Evolutionary conservation across 2,329 filamentous ascomycete genomes (phyloP).

Genomic region (Septoria linicola): DNA sequence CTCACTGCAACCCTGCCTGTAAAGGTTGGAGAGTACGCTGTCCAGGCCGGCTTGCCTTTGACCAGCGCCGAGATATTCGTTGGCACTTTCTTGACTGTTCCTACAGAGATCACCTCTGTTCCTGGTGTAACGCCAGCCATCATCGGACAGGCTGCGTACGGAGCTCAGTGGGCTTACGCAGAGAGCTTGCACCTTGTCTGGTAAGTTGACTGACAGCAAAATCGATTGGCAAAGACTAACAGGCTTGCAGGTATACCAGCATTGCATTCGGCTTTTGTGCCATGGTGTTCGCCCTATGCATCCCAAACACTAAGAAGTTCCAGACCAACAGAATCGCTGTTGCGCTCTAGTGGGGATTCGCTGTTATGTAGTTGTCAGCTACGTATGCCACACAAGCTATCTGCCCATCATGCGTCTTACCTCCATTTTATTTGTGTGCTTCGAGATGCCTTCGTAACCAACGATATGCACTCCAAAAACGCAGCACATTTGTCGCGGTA

Average conservation of each 20-base stretch:
- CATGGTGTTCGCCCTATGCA: slow-evolving; percentile 24
- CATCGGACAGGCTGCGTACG: slow-evolving; percentile 20
- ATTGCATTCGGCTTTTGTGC: slow-evolving; percentile 28
- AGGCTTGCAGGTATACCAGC: slow-evolving; percentile 23
- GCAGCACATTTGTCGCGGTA: too few species aligned
- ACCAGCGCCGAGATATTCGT: slow-evolving; percentile 25
- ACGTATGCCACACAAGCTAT: too few species aligned
- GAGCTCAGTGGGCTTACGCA: slow-evolving; percentile 29
- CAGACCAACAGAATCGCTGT: slow-evolving; percentile 32
- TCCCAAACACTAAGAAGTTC: slow-evolving; percentile 29
- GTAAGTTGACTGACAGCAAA: slow-evolving; percentile 15
- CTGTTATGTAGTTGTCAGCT: too few species aligned
- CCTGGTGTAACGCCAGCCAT: slow-evolving; percentile 26
- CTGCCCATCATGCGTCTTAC: too few species aligned
- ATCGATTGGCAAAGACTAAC: not conserved
- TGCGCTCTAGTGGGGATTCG: slow-evolving; percentile 16
- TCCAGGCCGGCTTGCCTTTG: slow-evolving; percentile 27
- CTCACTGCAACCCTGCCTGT: slow-evolving; percentile 24
- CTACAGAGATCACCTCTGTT: slow-evolving; percentile 18
- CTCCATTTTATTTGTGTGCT: too few species aligned
- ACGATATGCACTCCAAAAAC: too few species aligned
- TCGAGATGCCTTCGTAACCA: too few species aligned
- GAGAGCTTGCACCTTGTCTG: slow-evolving; percentile 27
- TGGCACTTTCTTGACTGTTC: slow-evolving; percentile 22
- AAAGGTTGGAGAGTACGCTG: slow-evolving; percentile 26